These are phyloP conservation scores for Pythium insidiosum DNA, from an alignment of 352 stramenopile species.

Conservation along the genomic window DNA sequence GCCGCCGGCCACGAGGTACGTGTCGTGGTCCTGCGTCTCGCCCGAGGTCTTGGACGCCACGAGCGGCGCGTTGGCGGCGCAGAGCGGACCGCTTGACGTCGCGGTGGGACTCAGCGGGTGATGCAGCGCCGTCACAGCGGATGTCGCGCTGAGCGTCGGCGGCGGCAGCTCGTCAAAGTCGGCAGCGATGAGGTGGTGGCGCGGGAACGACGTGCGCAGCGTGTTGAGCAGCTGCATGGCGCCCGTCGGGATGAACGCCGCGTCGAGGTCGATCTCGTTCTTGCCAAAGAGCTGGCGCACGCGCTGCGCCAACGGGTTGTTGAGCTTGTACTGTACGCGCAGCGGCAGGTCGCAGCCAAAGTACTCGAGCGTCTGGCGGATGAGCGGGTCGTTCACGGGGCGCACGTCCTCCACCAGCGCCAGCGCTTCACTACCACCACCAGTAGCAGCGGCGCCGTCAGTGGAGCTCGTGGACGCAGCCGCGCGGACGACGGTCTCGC, in stretches of 20 bases:
- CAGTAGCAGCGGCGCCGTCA: too few species aligned
- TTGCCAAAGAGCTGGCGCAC: conserved; percentile 46
- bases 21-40: conserved; percentile 79
- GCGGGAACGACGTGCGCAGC: conserved; percentile 65
- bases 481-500: conserved; percentile 53
- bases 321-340: conserved; percentile 49
- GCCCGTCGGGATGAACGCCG: conserved; percentile 84
- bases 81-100: conserved; percentile 57
- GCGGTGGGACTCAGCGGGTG: conserved; percentile 61
- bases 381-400: conserved; percentile 57
- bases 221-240: conserved; percentile 84
- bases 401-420: conserved; percentile 37
- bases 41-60: conserved; percentile 78
- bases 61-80: conserved; percentile 77
- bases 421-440: too few species aligned
- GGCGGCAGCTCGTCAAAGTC: conserved; percentile 85
- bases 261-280: conserved; percentile 36
- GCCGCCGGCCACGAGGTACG: conserved; percentile 78
- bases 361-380: conserved; percentile 58
- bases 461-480: background rate
- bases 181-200: conserved; percentile 81
- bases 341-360: conserved; percentile 74
- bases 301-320: conserved; percentile 35
- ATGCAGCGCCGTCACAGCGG: conserved; percentile 38
- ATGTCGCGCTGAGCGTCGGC: conserved; percentile 46